A percentile compares a stretch with the other conserved stretches of the same genome.
These are phyloP conservation scores for Tetrastigma voinierianum DNA, from an alignment of 164 flowering plant species.

Conservation along the genomic window DNA sequence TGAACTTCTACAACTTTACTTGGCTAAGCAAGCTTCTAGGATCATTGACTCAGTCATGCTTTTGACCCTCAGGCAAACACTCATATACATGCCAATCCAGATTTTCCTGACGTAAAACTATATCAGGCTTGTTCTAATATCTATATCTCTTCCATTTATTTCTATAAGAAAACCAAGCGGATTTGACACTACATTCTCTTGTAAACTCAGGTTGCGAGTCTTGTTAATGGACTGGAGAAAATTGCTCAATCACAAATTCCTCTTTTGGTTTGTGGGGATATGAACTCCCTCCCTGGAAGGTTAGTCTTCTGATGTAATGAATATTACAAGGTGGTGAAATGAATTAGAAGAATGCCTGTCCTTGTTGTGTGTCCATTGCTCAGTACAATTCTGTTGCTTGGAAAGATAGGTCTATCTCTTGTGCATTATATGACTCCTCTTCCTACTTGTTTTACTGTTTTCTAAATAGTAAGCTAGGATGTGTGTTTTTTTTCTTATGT, in stretches of 20 bases:
- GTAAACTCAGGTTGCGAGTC: conserved; percentile 10
- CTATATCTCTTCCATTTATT: neutral
- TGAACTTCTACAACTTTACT: neutral
- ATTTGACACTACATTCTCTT: neutral
- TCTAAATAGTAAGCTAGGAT: too few species aligned
- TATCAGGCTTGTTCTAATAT: conserved; percentile 33
- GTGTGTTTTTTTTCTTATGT: too few species aligned
- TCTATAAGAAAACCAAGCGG: neutral
- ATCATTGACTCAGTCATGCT: neutral
- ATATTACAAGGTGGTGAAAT: too few species aligned
- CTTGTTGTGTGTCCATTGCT: too few species aligned
- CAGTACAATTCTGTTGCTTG: too few species aligned
- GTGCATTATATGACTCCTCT: too few species aligned
- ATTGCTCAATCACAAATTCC: conserved; percentile 26
- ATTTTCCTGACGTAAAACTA: conserved; percentile 30
- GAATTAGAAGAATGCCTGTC: neutral
- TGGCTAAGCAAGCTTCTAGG: neutral
- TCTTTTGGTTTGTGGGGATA: conserved; percentile 47
- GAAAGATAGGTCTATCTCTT: too few species aligned
- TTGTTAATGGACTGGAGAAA: conserved; percentile 26
- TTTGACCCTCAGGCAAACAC: conserved; percentile 39
- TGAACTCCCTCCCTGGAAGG: conserved; percentile 52
- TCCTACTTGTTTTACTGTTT: too few species aligned
- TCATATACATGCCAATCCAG: conserved; percentile 27
- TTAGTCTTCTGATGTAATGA: conserved; percentile 16